A percentile compares a stretch with the other conserved stretches of the same genome.
phyloP scores from a whole-genome alignment of 305 asterid genomes.

The Lippia alba region DNA sequence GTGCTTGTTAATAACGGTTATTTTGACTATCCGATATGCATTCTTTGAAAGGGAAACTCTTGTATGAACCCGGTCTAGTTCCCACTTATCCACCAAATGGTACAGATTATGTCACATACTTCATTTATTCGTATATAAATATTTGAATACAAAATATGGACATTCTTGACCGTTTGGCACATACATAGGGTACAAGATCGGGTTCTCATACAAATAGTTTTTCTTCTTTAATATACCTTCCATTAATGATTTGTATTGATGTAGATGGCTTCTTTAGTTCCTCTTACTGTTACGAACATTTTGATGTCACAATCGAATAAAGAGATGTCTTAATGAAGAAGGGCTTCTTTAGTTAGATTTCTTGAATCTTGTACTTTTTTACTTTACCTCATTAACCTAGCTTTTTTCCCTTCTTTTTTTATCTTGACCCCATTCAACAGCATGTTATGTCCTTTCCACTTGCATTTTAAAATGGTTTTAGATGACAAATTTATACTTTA shows the following conservation, averaged over 20 bases:
- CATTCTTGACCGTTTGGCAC: too few relatives aligned
- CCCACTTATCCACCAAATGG: too few relatives aligned
- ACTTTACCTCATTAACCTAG: not conserved
- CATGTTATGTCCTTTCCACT: not conserved
- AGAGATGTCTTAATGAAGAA: not conserved
- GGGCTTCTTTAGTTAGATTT: not conserved
- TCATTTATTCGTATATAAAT: too few relatives aligned
- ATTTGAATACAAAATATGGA: too few relatives aligned
- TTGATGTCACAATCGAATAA: not conserved
- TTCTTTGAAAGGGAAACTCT: too few relatives aligned
- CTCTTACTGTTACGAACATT: not conserved
- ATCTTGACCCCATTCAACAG: not conserved
- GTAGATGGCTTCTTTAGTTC: not conserved
- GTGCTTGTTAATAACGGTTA: not conserved
- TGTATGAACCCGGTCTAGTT: too few relatives aligned
- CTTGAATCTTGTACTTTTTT: not conserved
- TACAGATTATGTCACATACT: too few relatives aligned
- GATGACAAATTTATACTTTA: not conserved
- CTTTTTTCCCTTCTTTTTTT: not conserved
- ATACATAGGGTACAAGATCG: too few relatives aligned
- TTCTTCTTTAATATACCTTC: too few relatives aligned
- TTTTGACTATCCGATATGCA: too few relatives aligned
- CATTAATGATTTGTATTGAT: too few relatives aligned
- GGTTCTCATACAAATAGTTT: too few relatives aligned
- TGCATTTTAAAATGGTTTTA: not conserved